Base-by-base conservation (phyloP, 2,329 filamentous ascomycete genomes). In the Cladosporium sp. region DNA sequence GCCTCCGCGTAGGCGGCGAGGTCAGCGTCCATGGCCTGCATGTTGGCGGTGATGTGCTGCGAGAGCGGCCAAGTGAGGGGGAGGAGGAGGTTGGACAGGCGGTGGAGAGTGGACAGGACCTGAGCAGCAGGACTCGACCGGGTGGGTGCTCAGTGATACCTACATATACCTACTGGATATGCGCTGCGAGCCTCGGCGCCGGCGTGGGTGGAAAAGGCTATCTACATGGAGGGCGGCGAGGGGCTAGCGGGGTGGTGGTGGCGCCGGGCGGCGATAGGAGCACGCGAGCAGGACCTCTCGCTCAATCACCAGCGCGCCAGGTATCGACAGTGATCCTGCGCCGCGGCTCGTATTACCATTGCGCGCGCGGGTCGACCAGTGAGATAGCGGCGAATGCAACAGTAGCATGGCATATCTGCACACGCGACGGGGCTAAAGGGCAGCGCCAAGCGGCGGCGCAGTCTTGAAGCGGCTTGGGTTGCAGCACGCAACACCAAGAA, bases 1-100 rank as follows among this genome's bases (percentile, higher is more conserved):
- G 60, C 60, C 52, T 61, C 56, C 16, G 60, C 60, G 59, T 60
- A 59, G 32, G 56, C 59, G 48, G 48, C 48, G 32, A 50, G 48
- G 40, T 50, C 48, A 35, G 48, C 48, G 40, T 50, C 48, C 48
- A 50, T 50, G 40, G 33, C 43, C 31, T 34, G 31, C 48, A 50
- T 50, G 13, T 37, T 50, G 48, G 48, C 40, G 41, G 31, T 35
- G 31, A 37, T 18, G 48, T 50, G 40, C 48, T 50, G 22, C 14
- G 19, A 43, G 37, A 32, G 28, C 40, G 19, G 22, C 44, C 48
- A 50, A 50, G 48, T 33, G 5, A 3, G 19, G 18, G 9, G 35
- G 5, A 49, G 40, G 34, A 7, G 16, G 18, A 35, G 35, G 40
- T 31, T n/a, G 18, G 7, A 10, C n/a, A 37, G 31, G 11, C n/a